Conservation (phyloP, 2,329 filamentous ascomycete species). For the Pseudocercospora crystallina region DNA sequence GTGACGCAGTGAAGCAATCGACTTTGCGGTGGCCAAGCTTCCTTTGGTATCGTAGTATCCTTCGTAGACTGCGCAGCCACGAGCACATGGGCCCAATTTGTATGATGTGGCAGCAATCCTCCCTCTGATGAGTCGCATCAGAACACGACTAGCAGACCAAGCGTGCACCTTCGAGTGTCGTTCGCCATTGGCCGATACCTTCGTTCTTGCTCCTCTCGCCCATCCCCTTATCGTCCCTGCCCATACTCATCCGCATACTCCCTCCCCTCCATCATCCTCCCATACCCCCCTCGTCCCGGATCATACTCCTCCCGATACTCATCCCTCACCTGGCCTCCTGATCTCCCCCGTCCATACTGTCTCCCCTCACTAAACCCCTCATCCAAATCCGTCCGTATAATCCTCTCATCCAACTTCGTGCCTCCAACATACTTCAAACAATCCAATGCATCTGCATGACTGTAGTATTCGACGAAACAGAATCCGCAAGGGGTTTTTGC, state of each 20-base stretch:
- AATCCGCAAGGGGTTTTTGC: slow-evolving; percentile 98
- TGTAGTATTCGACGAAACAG: slow-evolving; percentile 99
- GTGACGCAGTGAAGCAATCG: no score
- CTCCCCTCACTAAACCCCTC: slow-evolving; percentile 94
- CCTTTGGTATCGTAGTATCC: no score
- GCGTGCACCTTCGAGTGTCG: no score
- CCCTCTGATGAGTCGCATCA: no score
- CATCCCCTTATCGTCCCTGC: slow-evolving; percentile 5
- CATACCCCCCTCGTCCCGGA: slow-evolving; percentile 86
- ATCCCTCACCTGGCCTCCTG: slow-evolving; percentile 92
- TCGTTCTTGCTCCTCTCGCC: no score
- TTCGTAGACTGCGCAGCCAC: no score
- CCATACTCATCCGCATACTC: slow-evolving; percentile 32
- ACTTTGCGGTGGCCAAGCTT: no score
- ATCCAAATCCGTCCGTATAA: slow-evolving; percentile 93
- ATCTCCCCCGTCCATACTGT: slow-evolving; percentile 92
- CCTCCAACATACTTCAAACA: slow-evolving; percentile 99
- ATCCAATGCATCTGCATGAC: slow-evolving; percentile 92
- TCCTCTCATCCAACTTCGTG: slow-evolving; percentile 94
- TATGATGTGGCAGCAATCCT: no score
- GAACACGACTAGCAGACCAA: no score
- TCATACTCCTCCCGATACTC: slow-evolving; percentile 98
- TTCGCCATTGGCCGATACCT: no score
- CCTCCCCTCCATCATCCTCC: slow-evolving; percentile 67
- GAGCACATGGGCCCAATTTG: no score